Conservation (phyloP, 2,329 filamentous ascomycete genomes). For the Colletotrichum sp. region DNA sequence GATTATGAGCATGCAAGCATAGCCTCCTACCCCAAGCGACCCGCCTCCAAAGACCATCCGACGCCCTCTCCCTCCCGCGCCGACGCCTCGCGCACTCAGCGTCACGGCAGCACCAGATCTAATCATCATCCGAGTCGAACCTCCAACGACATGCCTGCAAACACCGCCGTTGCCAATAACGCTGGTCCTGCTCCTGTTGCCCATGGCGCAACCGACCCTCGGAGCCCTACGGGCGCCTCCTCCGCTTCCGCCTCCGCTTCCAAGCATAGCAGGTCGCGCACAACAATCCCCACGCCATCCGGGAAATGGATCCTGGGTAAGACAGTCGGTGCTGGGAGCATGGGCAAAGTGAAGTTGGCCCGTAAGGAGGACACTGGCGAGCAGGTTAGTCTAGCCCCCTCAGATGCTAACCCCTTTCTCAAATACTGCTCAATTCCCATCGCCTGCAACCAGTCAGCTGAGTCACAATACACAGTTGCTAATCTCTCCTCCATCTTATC, state of each 20-base stretch:
- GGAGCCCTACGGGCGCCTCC: constrained; percentile 34
- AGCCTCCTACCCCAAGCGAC: constrained; percentile 67
- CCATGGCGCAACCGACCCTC: constrained; percentile 49
- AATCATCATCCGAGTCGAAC: constrained; percentile 36
- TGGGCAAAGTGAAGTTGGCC: constrained; percentile 98
- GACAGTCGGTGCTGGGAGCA: constrained; percentile 96
- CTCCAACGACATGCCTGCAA: constrained; percentile 53
- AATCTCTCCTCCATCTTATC: not conserved
- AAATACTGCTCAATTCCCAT: not conserved
- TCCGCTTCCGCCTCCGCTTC: constrained; percentile 39
- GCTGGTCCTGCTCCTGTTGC: constrained; percentile 57
- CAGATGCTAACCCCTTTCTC: not conserved
- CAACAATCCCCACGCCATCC: constrained; percentile 87
- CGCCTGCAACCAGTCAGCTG: not conserved
- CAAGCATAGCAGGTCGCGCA: constrained; percentile 66
- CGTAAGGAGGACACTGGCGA: constrained; percentile 89
- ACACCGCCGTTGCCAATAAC: constrained; percentile 56
- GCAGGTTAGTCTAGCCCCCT: constrained; percentile 67
- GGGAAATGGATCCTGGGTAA: constrained; percentile 96
- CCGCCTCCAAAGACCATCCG: constrained; percentile 67
- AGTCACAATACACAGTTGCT: not conserved
- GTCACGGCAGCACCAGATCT: constrained; percentile 56
- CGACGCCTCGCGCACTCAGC: constrained; percentile 53
- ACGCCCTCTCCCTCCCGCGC: constrained; percentile 55
- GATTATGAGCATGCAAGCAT: constrained; percentile 78